Evolutionary conservation across 2,329 filamentous ascomycete genomes (phyloP).

Genomic region (Fusarium sp.): DNA sequence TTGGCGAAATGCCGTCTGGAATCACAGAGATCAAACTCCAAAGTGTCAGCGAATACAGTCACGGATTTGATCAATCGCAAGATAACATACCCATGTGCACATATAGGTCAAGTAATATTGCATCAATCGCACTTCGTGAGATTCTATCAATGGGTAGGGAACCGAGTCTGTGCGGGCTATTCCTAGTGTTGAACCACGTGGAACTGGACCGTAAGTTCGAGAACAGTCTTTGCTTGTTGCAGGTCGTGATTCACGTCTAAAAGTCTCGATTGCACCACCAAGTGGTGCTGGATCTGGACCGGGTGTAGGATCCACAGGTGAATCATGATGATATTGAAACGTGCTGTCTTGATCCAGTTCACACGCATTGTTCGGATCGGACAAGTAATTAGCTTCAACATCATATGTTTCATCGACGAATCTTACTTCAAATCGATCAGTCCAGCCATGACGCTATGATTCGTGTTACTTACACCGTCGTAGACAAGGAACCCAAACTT

Average conservation of each 20-base stretch:
- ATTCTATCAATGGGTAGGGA: constrained; percentile 40
- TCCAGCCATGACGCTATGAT: too few relatives aligned
- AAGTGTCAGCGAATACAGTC: too few relatives aligned
- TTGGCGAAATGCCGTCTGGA: constrained; percentile 63
- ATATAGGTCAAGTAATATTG: constrained; percentile 50
- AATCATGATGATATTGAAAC: too few relatives aligned
- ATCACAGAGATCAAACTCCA: constrained; percentile 60
- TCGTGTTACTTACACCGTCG: constrained; percentile 9
- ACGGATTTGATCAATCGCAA: too few relatives aligned
- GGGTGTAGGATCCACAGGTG: too few relatives aligned
- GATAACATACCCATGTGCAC: constrained; percentile 46
- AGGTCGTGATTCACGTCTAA: too few relatives aligned
- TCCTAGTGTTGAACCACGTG: constrained; percentile 12
- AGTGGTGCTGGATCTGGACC: too few relatives aligned
- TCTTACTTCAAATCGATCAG: constrained; percentile 9
- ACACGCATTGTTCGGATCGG: too few relatives aligned
- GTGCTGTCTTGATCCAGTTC: too few relatives aligned
- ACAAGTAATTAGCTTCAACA: constrained; percentile 35
- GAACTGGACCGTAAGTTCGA: constrained; percentile 2
- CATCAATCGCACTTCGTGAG: constrained; percentile 46
- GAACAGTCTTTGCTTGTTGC: background rate
- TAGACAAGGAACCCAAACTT: constrained; percentile 36
- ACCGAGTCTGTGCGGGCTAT: constrained; percentile 22
- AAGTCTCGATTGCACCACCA: too few relatives aligned
- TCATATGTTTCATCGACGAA: constrained; percentile 36